A percentile compares a stretch with the other conserved stretches of the same genome.
Evolutionary conservation across 2,329 filamentous ascomycete genomes (phyloP).

Genomic region (Aspergillus caelatus): DNA sequence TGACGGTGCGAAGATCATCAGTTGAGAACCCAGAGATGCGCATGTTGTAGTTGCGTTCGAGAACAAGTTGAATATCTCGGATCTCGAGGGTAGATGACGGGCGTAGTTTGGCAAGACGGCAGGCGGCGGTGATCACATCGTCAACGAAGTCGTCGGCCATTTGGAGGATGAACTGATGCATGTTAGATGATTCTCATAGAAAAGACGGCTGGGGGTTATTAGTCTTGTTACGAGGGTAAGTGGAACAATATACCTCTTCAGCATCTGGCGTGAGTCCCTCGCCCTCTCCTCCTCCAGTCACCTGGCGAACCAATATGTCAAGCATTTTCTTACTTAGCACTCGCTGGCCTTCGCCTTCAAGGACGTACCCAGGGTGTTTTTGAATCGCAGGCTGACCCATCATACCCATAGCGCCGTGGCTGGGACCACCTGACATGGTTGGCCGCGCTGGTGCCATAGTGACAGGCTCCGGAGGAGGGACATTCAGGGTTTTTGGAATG

Average conservation of each 20-base stretch:
- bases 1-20: slow-evolving; percentile 90
- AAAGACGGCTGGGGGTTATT: not conserved
- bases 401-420: slow-evolving; percentile 75
- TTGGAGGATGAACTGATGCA: slow-evolving; percentile 73
- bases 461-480: slow-evolving; percentile 73
- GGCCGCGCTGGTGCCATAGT: slow-evolving; percentile 72
- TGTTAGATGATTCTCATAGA: slow-evolving; percentile 11
- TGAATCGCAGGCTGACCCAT: slow-evolving; percentile 85
- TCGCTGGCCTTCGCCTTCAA: slow-evolving; percentile 89
- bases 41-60: slow-evolving; percentile 86
- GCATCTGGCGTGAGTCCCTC: slow-evolving; percentile 87
- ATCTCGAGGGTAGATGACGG: slow-evolving; percentile 89
- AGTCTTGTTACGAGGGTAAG: slow-evolving; percentile 7
- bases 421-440: slow-evolving; percentile 77
- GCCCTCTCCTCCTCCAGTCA: slow-evolving; percentile 77
- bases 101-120: slow-evolving; percentile 89
- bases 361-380: slow-evolving; percentile 78
- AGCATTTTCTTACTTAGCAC: slow-evolving; percentile 98
- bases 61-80: slow-evolving; percentile 78
- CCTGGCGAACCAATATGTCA: slow-evolving; percentile 90
- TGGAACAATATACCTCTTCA: slow-evolving; percentile 72
- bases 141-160: slow-evolving; percentile 96
- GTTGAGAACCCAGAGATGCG: slow-evolving; percentile 92
- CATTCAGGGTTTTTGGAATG: slow-evolving; percentile 79
- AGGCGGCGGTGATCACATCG: slow-evolving; percentile 82